A percentile compares a stretch with the other conserved stretches of the same genome.
These are phyloP conservation scores for Raddia distichophylla DNA, from an alignment of 176 grass and related monocot genomes.

Conservation along the genomic window DNA sequence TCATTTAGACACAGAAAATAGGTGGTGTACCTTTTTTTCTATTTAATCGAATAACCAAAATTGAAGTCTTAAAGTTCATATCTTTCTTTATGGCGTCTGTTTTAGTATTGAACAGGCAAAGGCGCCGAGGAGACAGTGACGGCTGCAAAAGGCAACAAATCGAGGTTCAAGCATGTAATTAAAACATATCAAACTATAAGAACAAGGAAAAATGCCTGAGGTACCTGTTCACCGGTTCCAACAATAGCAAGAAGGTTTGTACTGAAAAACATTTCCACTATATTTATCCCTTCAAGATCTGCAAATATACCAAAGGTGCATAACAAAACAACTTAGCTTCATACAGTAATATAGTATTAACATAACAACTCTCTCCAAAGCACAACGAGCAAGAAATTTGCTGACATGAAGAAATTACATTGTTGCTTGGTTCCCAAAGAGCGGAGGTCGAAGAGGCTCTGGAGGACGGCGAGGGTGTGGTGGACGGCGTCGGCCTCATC, in stretches of 20 bases:
- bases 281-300: slow-evolving; percentile 79
- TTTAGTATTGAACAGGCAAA: slow-evolving; percentile 77
- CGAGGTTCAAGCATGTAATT: not conserved
- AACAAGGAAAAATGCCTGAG: not conserved
- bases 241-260: slow-evolving; percentile 86
- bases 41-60: slow-evolving; percentile 84
- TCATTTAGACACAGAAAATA: slow-evolving; percentile 20
- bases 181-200: not conserved
- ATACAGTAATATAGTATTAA: slow-evolving; percentile 7
- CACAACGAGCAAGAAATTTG: not conserved
- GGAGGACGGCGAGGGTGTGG: slow-evolving; percentile 71
- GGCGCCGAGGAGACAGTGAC: slow-evolving; percentile 75
- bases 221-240: slow-evolving; percentile 86
- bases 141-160: slow-evolving; percentile 45
- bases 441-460: slow-evolving; percentile 87
- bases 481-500: slow-evolving; percentile 81
- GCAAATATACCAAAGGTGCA: slow-evolving; percentile 23
- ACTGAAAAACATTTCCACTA: slow-evolving; percentile 83
- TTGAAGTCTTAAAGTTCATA: slow-evolving; percentile 85
- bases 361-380: not conserved
- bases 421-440: not conserved
- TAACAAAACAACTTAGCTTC: slow-evolving; percentile 1
- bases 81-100: slow-evolving; percentile 52
- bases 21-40: slow-evolving; percentile 58
- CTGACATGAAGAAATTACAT: not conserved